Base-by-base conservation (phyloP, 306 rosid species). In the Chamaecrista fasciculata region DNA sequence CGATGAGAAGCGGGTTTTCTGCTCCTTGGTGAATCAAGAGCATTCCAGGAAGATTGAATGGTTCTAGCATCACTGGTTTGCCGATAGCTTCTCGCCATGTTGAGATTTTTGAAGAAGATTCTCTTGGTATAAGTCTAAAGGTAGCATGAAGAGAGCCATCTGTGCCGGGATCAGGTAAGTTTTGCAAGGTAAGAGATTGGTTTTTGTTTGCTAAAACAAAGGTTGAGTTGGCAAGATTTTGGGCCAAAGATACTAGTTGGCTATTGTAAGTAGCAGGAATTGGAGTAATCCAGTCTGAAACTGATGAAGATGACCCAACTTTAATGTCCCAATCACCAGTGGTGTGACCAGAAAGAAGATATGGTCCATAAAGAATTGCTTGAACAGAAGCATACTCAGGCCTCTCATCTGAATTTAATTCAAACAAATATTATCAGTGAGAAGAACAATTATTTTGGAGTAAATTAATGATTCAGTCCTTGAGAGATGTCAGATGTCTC, bases 41-140 rank as follows among this genome's bases (percentile, higher is more conserved):
- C 81, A 57, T 82, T 55, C 99, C 97, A 8, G 97, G 97, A 65
- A 66, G 81, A 79, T 78, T 80, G 63, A 87, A 70, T 43, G 91
- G 95, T 72, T 95, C 99, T 67, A 95, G 75, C 73, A 50, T 61
- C 68, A 89, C 90, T 44, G 78, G 39, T 73, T 66, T 62, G 11
- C 66, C 88, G 31, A 66, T 62, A 11, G 36, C 60, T 24, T 82
- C 85, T 9, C 28, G 60, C 12, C n/a, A 10, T 33, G 69, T 16
- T 33, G 78, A 61, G 44, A 53, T 12, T 36, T 62, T 31, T 23
- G 77, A 55, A n/a, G 74, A 56, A 29, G 87, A 44, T 6, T 76
- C 85, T 2, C 19, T 57, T 19, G 8, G 58, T 76, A 84, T 34
- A 61, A 95, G 85, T 79, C 99, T 89, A 78, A 91, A 89, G 44